phyloP scores from a whole-genome alignment of 805 yeast genomes.

The Saturnispora quitensis region DNA sequence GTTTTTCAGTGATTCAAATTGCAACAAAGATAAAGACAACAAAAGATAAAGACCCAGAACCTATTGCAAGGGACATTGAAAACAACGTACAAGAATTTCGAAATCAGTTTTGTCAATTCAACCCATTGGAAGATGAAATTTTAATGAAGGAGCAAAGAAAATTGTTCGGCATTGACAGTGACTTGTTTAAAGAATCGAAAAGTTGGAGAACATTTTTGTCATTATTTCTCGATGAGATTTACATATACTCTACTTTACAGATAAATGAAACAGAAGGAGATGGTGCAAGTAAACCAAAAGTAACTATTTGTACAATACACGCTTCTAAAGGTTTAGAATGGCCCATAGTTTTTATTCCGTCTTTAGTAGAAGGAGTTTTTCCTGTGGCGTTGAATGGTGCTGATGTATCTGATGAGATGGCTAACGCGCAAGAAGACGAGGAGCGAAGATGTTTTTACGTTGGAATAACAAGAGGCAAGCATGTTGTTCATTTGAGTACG shows the following conservation, averaged over 20 bases:
- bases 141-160: conserved; percentile 18
- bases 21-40: conserved; percentile 14
- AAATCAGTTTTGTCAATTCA: conserved; percentile 21
- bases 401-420: conserved; percentile 17
- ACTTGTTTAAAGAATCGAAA: not conserved
- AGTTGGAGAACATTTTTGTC: conserved; percentile 20
- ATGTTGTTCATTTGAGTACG: conserved; percentile 19
- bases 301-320: conserved; percentile 70
- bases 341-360: conserved; percentile 84
- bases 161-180: conserved; percentile 3
- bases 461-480: conserved; percentile 77
- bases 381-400: conserved; percentile 43
- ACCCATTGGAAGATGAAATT: conserved; percentile 18
- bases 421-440: conserved; percentile 40
- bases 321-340: conserved; percentile 93
- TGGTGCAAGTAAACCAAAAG: conserved; percentile 13
- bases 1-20: conserved; percentile 16
- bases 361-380: conserved; percentile 53
- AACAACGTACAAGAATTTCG: conserved; percentile 23
- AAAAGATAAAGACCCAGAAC: conserved; percentile 16
- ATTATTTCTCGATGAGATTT: conserved; percentile 26
- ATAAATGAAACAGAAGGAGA: conserved; percentile 4
- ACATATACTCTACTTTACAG: conserved; percentile 16
- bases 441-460: conserved; percentile 84
- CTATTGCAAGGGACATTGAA: conserved; percentile 15